phyloP scores from a whole-genome alignment of 768 basidiomycete species.

The Lactarius hengduanensis region DNA sequence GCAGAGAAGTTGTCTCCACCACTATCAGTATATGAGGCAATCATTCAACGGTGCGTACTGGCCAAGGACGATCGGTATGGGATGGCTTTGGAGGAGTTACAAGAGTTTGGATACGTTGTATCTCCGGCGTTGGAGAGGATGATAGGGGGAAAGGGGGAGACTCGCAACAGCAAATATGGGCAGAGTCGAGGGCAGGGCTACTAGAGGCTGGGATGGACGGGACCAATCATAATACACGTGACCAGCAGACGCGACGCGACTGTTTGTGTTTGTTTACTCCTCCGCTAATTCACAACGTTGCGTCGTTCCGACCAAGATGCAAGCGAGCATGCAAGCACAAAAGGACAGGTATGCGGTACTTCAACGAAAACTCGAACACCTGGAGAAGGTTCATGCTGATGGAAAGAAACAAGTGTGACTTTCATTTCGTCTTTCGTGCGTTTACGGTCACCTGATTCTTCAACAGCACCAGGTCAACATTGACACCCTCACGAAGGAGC shows the following conservation, averaged over 20 bases:
- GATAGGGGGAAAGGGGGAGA: constrained; percentile 32
- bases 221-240: constrained; percentile 9
- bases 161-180: not conserved
- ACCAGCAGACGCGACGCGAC: constrained; percentile 20
- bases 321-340: constrained; percentile 7
- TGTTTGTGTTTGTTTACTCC: constrained; percentile 20
- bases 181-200: not conserved
- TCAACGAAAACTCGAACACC: constrained; percentile 61
- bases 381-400: constrained; percentile 61
- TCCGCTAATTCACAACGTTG: not conserved
- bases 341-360: constrained; percentile 53
- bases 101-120: constrained; percentile 52
- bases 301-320: constrained; percentile 11
- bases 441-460: constrained; percentile 17
- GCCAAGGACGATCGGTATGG: constrained; percentile 60
- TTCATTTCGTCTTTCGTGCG: constrained; percentile 5
- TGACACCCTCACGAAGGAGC: constrained; percentile 59
- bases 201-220: too few species aligned
- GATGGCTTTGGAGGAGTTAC: constrained; percentile 71
- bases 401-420: constrained; percentile 61
- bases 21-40: constrained; percentile 51
- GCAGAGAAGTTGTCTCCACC: constrained; percentile 54
- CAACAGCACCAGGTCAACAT: constrained; percentile 57
- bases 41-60: constrained; percentile 57
- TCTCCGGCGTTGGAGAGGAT: constrained; percentile 35